phyloP scores from a whole-genome alignment of 768 basidiomycete genomes.

The Collybia sordida region DNA sequence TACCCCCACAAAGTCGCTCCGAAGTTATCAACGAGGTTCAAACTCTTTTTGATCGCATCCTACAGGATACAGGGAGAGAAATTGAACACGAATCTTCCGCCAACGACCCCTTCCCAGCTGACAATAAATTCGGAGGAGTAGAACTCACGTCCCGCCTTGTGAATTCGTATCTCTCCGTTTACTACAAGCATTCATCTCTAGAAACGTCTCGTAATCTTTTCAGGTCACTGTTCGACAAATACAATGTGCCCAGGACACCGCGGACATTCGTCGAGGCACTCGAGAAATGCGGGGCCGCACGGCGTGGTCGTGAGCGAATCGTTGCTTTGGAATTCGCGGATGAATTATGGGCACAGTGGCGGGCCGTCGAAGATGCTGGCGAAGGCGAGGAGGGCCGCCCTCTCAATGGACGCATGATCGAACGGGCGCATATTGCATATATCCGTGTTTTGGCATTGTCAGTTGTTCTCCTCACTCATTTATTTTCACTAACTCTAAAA shows the following conservation, averaged over 20 bases:
- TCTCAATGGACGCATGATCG: conserved; percentile 51
- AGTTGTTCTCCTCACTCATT: conserved; percentile 22
- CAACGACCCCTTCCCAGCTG: conserved; percentile 11
- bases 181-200: conserved; percentile 56
- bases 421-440: conserved; percentile 67
- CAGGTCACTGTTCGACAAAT: conserved; percentile 43
- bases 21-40: conserved; percentile 72
- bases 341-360: conserved; percentile 70
- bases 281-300: conserved; percentile 54
- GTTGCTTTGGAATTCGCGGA: conserved; percentile 53
- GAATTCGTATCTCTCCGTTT: conserved; percentile 80
- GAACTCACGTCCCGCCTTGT: conserved; percentile 59
- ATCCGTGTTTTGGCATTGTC: conserved; percentile 67
- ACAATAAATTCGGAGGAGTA: conserved; percentile 56
- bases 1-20: conserved; percentile 70
- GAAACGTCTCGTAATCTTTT: conserved; percentile 50
- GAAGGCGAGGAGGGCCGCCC: conserved; percentile 22
- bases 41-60: conserved; percentile 62
- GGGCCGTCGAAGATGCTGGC: conserved; percentile 39
- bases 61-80: conserved; percentile 37
- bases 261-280: conserved; percentile 65
- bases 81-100: background rate
- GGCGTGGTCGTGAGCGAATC: conserved; percentile 44
- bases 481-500: background rate
- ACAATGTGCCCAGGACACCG: conserved; percentile 45